Evolutionary conservation across 2,329 filamentous ascomycete species (phyloP).

Genomic region (Hypoxylon sp.): DNA sequence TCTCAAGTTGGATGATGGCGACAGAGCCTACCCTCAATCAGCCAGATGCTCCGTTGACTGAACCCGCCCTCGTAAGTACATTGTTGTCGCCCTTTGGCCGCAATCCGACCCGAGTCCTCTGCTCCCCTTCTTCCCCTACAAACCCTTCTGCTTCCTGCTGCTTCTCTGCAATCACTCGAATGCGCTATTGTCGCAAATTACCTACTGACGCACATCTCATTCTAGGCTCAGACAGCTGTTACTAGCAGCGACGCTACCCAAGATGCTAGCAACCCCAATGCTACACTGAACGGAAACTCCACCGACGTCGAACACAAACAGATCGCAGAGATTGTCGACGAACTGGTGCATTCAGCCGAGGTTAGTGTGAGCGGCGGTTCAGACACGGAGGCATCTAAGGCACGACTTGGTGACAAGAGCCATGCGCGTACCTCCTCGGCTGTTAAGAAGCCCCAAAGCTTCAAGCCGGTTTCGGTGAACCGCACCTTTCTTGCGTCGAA

Average conservation of each 20-base stretch:
- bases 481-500: slow-evolving; percentile 86
- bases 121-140: slow-evolving; percentile 12
- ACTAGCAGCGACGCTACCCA: slow-evolving; percentile 57
- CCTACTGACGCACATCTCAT: slow-evolving; percentile 22
- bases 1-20: slow-evolving; percentile 53
- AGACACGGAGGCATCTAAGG: slow-evolving; percentile 78
- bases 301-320: slow-evolving; percentile 70
- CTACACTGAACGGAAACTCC: slow-evolving; percentile 63
- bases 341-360: slow-evolving; percentile 71
- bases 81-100: slow-evolving; percentile 14
- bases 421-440: slow-evolving; percentile 70
- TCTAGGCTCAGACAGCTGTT: slow-evolving; percentile 50
- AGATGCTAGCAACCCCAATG: slow-evolving; percentile 60
- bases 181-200: slow-evolving; percentile 21
- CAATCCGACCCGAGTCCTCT: slow-evolving; percentile 1
- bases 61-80: slow-evolving; percentile 52
- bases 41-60: slow-evolving; percentile 52
- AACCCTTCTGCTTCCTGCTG: neutral
- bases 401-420: slow-evolving; percentile 67
- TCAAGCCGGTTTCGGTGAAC: slow-evolving; percentile 88
- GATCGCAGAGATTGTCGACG: slow-evolving; percentile 68
- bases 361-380: slow-evolving; percentile 80
- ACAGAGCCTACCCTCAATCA: slow-evolving; percentile 51
- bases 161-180: slow-evolving; percentile 18
- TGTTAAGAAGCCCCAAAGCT: slow-evolving; percentile 80